These are phyloP conservation scores for Zostera marina DNA, from an alignment of 116 monocot species.

Conservation along the genomic window DNA sequence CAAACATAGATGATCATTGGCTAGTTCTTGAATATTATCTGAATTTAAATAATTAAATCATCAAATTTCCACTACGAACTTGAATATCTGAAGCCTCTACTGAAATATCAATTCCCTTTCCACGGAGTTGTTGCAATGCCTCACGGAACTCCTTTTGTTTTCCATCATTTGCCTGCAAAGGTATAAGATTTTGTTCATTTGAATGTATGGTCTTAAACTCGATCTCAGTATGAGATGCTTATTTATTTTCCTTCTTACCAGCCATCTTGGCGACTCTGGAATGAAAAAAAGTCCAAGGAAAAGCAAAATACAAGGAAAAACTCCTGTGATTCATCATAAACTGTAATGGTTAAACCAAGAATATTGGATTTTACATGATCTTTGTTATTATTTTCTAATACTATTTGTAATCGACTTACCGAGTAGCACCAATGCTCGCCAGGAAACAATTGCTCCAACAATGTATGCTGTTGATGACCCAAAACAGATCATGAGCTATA, in stretches of 20 bases:
- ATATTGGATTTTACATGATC: too few relatives aligned
- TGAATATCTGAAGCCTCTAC: constrained; percentile 42
- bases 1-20: too few relatives aligned
- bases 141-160: constrained; percentile 28
- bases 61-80: constrained; percentile 9
- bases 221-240: too few relatives aligned
- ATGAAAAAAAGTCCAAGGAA: constrained; percentile 37
- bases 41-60: too few relatives aligned
- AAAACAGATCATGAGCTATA: constrained; percentile 42
- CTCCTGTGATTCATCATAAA: too few relatives aligned
- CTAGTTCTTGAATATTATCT: neutral
- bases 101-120: constrained; percentile 34
- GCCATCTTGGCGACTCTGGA: constrained; percentile 77
- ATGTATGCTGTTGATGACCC: constrained; percentile 37
- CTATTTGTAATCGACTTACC: constrained; percentile 15
- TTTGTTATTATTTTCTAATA: neutral
- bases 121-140: constrained; percentile 34
- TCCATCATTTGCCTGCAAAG: constrained; percentile 38
- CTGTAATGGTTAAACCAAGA: too few relatives aligned
- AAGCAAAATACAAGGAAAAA: constrained; percentile 36
- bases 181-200: too few relatives aligned
- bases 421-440: constrained; percentile 37
- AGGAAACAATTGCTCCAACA: constrained; percentile 46
- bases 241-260: constrained; percentile 25
- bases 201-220: too few relatives aligned